Evolutionary conservation across 2,329 filamentous ascomycete genomes (phyloP).

Genomic region (Exophiala viscosa): DNA sequence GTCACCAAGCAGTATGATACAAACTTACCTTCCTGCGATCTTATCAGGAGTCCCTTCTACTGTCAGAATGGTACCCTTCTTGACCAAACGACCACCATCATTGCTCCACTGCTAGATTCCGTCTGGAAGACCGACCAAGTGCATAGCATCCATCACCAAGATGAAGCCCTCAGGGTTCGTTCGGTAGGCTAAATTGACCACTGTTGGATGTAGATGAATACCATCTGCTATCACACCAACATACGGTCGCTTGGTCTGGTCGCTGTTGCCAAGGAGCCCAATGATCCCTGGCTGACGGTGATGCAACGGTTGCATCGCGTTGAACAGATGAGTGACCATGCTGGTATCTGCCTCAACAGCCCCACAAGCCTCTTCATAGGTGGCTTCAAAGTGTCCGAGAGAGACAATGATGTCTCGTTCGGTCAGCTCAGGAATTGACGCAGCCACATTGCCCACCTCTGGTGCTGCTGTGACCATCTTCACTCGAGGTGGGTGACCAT

Average conservation of each 20-base stretch:
- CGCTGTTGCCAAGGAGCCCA: conserved; percentile 66
- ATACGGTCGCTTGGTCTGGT: conserved; percentile 37
- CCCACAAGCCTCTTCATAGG: conserved; percentile 58
- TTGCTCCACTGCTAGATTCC: conserved; percentile 50
- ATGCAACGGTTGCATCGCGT: conserved; percentile 84
- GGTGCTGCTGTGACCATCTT: background rate
- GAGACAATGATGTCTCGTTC: conserved; percentile 53
- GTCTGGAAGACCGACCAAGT: conserved; percentile 50
- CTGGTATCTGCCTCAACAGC: conserved; percentile 70
- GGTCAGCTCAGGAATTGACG: conserved; percentile 51
- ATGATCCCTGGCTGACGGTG: conserved; percentile 89
- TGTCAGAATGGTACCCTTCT: conserved; percentile 46
- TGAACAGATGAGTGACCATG: conserved; percentile 92
- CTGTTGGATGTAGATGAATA: conserved; percentile 50
- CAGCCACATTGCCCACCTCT: conserved; percentile 37
- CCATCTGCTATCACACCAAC: conserved; percentile 53
- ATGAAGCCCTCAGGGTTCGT: conserved; percentile 71
- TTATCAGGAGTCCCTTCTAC: conserved; percentile 43
- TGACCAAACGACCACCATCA: conserved; percentile 50
- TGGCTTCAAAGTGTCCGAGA: conserved; percentile 49
- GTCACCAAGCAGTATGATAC: too few relatives aligned
- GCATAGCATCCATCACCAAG: conserved; percentile 52
- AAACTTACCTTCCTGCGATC: background rate
- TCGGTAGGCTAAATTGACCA: conserved; percentile 54
- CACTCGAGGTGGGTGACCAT: background rate